Evolutionary conservation across 441 rosid species (phyloP).

Genomic region (Bocquillonia castaneifolia): DNA sequence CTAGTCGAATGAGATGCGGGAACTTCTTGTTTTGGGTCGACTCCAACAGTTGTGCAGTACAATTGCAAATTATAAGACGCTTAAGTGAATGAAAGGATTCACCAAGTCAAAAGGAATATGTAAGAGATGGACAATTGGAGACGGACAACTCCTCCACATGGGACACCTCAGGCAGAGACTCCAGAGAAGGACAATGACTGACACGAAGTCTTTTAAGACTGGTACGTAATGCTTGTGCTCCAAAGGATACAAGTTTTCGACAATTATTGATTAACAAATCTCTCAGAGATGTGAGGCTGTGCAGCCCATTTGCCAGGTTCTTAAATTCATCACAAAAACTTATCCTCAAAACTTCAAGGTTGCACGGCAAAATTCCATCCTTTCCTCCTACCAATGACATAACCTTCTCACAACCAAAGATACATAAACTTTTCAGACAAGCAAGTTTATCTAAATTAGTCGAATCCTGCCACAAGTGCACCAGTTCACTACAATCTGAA

Average conservation of each 20-base stretch:
- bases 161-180: too few relatives aligned
- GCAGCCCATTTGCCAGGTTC: neutral
- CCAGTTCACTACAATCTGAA: neutral
- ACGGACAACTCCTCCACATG: too few relatives aligned
- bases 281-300: neutral
- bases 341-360: neutral
- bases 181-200: slow-evolving; percentile 2
- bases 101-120: too few relatives aligned
- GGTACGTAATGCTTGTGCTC: too few relatives aligned
- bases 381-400: neutral
- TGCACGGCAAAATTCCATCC: neutral
- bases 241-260: neutral
- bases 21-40: too few relatives aligned
- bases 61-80: too few relatives aligned
- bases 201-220: slow-evolving; percentile 11
- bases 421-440: neutral
- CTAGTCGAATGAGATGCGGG: too few relatives aligned
- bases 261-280: neutral
- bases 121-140: too few relatives aligned
- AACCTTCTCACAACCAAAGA: neutral
- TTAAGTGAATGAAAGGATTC: too few relatives aligned
- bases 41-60: too few relatives aligned
- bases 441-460: neutral
- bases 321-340: neutral
- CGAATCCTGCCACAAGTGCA: slow-evolving; percentile 1